Conservation (phyloP, 257 asterid genomes). For the Marsdenia floribunda region DNA sequence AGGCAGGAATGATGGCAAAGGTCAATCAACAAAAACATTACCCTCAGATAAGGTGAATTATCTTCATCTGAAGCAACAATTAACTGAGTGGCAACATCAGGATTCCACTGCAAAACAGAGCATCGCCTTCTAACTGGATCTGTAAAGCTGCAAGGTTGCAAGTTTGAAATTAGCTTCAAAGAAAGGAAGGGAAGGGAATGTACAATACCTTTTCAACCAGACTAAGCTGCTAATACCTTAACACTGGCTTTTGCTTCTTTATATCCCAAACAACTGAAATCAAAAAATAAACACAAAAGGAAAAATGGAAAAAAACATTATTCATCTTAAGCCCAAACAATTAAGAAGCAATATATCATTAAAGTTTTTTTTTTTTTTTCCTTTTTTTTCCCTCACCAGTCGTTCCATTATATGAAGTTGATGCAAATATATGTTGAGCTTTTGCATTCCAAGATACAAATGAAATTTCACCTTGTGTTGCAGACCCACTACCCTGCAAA, state of each 20-base stretch:
- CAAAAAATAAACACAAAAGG: constrained; percentile 7
- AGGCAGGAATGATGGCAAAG: background rate
- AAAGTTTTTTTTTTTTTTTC: constrained; percentile 16
- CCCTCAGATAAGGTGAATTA: constrained; percentile 79
- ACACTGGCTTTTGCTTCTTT: constrained; percentile 88
- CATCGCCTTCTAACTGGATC: constrained; percentile 81
- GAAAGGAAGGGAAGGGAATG: background rate
- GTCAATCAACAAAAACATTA: constrained; percentile 27
- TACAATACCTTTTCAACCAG: background rate
- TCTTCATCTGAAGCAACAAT: constrained; percentile 98
- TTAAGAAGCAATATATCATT: constrained; percentile 3
- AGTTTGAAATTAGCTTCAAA: constrained; percentile 2
- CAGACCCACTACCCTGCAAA: constrained; percentile 84
- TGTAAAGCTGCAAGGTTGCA: constrained; percentile 56
- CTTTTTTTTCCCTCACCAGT: constrained; percentile 58
- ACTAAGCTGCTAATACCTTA: constrained; percentile 46
- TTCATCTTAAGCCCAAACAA: constrained; percentile 2
- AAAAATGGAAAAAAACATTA: constrained; percentile 17
- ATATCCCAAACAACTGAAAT: constrained; percentile 93
- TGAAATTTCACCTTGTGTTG: constrained; percentile 92
- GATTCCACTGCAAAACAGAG: constrained; percentile 98
- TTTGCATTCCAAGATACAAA: constrained; percentile 89
- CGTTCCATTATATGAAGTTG: constrained; percentile 87
- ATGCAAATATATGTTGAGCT: constrained; percentile 83
- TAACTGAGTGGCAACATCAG: constrained; percentile 85